Base-by-base conservation (phyloP, 306 rosid genomes). In the Quercus glauca region DNA sequence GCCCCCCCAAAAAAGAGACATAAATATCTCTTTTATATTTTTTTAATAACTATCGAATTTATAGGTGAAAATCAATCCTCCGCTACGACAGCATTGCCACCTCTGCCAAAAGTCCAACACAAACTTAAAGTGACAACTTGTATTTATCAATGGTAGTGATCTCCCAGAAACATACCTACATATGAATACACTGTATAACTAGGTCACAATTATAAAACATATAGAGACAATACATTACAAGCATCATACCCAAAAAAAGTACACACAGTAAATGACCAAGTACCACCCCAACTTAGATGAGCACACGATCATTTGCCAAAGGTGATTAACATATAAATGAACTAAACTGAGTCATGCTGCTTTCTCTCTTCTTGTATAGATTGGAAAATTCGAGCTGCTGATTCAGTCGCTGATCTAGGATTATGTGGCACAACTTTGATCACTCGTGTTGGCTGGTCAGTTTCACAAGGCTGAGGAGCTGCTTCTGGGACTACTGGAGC, bases 341-440 rank as follows among this genome's bases (percentile, higher is more conserved):
- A 52, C 60, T 64, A 81, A 41, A 69, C 18, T 5, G 81, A 41
- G 57, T 91, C 94, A 19, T 60, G 20, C 78, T 91, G 96, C 79
- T 89, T 84, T 79, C 99, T 91, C 88, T 91, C 99, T 73, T 89
- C 91, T 83, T 96, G 99, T 80, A 96, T 93, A 19, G 92, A 90
- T 33, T 84, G 97, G 86, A 96, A 96, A 80, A 96, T 96, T 78
- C 97, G 89, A 71, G 98, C 97, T 4, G 99, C 99, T 17, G 99
- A 96, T 77, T 85, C 97, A 4, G 91, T 96, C 13, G 99, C 99
- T 21, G 90, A 67, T 85, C 91, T 89, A 49, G 88, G 87, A 76
- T 93, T 96, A 76, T 93, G 97, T 2, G 99, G 99, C 65, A 96
- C 98, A 17, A 96, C 98, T 86, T 88, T 91, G 84, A 96, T 93